Evolutionary conservation across 306 rosid species (phyloP).

Genomic region (Ziziphus jujuba): DNA sequence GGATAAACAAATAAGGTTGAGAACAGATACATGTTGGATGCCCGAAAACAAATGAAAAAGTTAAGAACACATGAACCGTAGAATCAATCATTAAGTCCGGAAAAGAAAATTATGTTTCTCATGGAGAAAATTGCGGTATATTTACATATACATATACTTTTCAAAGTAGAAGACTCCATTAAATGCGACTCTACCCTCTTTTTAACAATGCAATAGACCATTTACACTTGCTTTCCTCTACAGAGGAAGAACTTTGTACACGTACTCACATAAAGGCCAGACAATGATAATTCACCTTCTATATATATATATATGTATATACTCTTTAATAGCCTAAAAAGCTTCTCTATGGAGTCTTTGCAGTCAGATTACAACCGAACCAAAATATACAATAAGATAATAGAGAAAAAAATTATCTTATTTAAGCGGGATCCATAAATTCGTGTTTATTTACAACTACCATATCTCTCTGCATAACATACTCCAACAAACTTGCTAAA

Average conservation of each 20-base stretch:
- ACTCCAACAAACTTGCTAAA: conserved; percentile 26
- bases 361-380: conserved; percentile 25
- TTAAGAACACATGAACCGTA: neutral
- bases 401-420: conserved; percentile 26
- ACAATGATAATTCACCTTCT: neutral
- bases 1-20: too few species aligned
- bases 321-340: conserved; percentile 39
- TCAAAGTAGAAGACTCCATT: conserved; percentile 32
- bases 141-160: conserved; percentile 54
- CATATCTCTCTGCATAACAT: conserved; percentile 19
- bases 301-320: neutral
- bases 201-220: conserved; percentile 42
- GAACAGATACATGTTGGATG: too few species aligned
- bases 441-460: conserved; percentile 60
- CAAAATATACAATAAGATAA: conserved; percentile 15
- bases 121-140: conserved; percentile 44
- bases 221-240: conserved; percentile 54
- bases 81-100: neutral
- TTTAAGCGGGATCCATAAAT: conserved; percentile 32
- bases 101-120: conserved; percentile 1
- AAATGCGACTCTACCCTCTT: conserved; percentile 24
- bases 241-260: conserved; percentile 45
- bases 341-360: conserved; percentile 30
- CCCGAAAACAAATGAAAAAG: neutral
- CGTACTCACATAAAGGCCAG: conserved; percentile 37